These are phyloP conservation scores for Cylindrotheca fusiformis DNA, from an alignment of 108 stramenopile genomes.

Conservation along the genomic window DNA sequence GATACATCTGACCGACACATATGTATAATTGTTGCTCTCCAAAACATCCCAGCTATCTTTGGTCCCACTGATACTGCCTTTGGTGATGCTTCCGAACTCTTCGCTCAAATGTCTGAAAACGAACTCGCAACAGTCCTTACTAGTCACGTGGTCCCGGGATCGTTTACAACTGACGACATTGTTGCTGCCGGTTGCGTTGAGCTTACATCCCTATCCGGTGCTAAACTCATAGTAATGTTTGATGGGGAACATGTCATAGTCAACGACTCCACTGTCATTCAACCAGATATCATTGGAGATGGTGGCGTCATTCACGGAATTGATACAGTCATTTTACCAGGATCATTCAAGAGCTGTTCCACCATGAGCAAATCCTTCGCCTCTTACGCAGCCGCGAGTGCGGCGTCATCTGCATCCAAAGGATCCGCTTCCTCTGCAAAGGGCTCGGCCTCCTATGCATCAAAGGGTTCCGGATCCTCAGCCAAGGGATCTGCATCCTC, in stretches of 20 bases:
- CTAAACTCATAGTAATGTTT: background rate
- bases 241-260: background rate
- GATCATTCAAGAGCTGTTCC: background rate
- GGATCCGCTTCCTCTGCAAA: too few species aligned
- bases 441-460: too few species aligned
- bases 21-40: background rate
- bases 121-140: background rate
- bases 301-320: slow-evolving; percentile 35
- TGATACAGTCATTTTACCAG: slow-evolving; percentile 15
- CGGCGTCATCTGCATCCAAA: too few species aligned
- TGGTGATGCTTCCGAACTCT: background rate
- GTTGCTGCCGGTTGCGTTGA: background rate
- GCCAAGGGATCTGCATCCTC: too few species aligned
- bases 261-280: slow-evolving; percentile 18
- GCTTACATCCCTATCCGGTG: background rate
- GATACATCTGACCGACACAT: background rate
- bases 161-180: background rate
- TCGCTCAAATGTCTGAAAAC: background rate
- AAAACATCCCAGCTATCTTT: background rate
- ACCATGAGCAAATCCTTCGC: background rate
- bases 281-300: slow-evolving; percentile 12
- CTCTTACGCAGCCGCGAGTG: too few species aligned
- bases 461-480: too few species aligned
- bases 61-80: background rate
- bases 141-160: background rate